Evolutionary conservation across 2,329 filamentous ascomycete species (phyloP), one percentile per base, ranked within the genome.

Genomic region (Dothideomycetes sp.): DNA sequence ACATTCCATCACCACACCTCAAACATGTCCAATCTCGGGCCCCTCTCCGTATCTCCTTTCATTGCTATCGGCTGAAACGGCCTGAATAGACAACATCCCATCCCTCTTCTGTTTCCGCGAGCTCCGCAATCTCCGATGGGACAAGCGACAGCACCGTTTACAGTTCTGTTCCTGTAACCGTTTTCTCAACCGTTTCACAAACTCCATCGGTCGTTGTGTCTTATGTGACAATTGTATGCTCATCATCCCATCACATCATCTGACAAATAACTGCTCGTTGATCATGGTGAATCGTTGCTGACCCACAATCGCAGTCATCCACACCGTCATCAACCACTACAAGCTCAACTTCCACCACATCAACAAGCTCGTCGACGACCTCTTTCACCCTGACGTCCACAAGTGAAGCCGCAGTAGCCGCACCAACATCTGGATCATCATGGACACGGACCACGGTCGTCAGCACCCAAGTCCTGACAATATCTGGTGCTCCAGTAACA

Each of bases 401-500:
- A 15, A 47, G 8, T 49, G 53, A 18, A 31, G 38, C 41, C 16
- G 34, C 19, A 2, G 34, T 38, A 40, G 29, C 36, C 40, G 36
- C 45, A 27, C 37, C 41, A 22, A 41, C 45, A 4, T 31, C 38
- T 4, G 45, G 42, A 30, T 43, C 47, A 10, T 40, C 51, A 9
- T 45, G 40, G 16, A 48, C 48, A 5, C 39, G 51, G 5, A 50
- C 55, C 5, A 55, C 60, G 2, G 49, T 61, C 29, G 59, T 55
- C 5, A 60, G 51, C 38, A 50, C 60, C 4, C 56, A 57, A 17
- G 51, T 63, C 10, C 51, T 65, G n/a, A 69, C 65, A 0, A 52
- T 65, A 16, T 65, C 63, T 15, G 65, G 65, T 15, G 52, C 50
- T 2, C 43, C 62, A 4, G 52, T 67, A 1, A 69, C 65, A 4